phyloP scores from a whole-genome alignment of 208 protist genomes.

The Crithidia thermophila region DNA sequence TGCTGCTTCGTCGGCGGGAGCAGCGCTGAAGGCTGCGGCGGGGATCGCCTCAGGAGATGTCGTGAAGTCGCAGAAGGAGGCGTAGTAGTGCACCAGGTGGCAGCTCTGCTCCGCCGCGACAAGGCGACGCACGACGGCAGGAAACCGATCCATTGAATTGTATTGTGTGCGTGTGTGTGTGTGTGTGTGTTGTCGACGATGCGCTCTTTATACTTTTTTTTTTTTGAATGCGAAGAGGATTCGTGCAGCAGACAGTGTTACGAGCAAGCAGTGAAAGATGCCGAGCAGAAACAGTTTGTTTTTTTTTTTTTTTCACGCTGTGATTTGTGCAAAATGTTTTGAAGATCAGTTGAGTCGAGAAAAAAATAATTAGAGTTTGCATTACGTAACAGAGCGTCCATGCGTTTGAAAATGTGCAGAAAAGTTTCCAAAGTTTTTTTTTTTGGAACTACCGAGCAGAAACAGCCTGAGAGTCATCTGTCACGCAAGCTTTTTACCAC shows the following conservation, averaged over 20 bases:
- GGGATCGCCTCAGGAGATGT: background rate
- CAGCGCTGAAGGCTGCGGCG: background rate
- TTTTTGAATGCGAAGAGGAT: background rate
- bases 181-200: background rate
- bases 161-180: no score
- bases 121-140: slow-evolving; percentile 23
- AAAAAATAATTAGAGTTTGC: no score
- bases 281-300: no score
- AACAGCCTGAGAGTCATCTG: no score
- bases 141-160: slow-evolving; percentile 14
- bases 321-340: no score
- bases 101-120: slow-evolving; percentile 30
- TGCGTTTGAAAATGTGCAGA: no score
- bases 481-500: no score
- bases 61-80: slow-evolving; percentile 14
- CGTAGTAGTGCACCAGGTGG: slow-evolving; percentile 27
- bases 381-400: no score
- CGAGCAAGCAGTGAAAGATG: background rate
- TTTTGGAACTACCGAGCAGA: no score
- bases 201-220: background rate
- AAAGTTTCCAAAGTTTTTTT: no score
- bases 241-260: background rate
- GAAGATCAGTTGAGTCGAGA: no score
- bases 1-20: background rate
- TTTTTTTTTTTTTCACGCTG: no score